A percentile compares a stretch with the other conserved stretches of the same genome.
phyloP scores from a whole-genome alignment of 306 rosid species.

The Erythrophleum fordii region DNA sequence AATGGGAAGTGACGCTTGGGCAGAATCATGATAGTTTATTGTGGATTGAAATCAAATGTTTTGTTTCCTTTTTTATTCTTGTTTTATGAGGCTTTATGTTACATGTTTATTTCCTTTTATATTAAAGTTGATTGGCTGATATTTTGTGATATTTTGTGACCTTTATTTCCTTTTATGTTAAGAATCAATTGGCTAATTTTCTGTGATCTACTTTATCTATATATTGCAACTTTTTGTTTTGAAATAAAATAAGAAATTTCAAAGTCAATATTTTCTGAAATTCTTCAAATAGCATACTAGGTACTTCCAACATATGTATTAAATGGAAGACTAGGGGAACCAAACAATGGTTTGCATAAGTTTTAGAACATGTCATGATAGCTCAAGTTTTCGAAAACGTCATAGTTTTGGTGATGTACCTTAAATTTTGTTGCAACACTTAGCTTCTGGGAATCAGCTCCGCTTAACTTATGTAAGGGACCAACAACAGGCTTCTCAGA shows the following conservation, averaged over 20 bases:
- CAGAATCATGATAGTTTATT: not conserved
- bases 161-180: not conserved
- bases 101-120: not conserved
- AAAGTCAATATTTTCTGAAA: not conserved
- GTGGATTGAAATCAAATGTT: not conserved
- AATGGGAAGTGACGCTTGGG: not conserved
- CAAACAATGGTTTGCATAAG: not conserved
- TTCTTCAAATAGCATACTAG: constrained; percentile 4
- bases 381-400: not conserved
- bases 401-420: constrained; percentile 50
- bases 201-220: not conserved
- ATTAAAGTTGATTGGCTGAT: not conserved
- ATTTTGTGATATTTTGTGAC: not conserved
- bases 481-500: constrained; percentile 90
- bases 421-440: constrained; percentile 98
- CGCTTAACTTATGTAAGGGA: constrained; percentile 82
- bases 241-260: not conserved
- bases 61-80: not conserved
- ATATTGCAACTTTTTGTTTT: not conserved
- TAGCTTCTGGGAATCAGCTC: constrained; percentile 96
- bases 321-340: not conserved
- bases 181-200: not conserved
- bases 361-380: constrained; percentile 21
- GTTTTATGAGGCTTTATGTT: not conserved
- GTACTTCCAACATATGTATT: not conserved